Base-by-base conservation (phyloP, 148 eudicot genomes). In the Rhododendron ferrugineum region DNA sequence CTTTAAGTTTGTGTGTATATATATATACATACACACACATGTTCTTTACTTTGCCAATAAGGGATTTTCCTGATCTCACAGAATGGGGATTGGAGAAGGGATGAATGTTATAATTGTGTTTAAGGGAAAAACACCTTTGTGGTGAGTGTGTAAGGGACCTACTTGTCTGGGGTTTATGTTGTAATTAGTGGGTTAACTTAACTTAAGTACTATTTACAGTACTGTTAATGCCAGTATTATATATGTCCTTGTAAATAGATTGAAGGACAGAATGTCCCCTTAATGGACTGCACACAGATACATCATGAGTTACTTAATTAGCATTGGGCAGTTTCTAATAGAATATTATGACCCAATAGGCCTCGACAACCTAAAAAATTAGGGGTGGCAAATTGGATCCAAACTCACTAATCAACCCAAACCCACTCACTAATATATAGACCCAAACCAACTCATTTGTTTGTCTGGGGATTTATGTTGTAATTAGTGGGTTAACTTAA, bases 201-300 rank as follows among this genome's bases (percentile, higher is more conserved):
- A 88, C 88, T 47, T 83, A 84, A 78, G 50, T 85, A 81, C 46
- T 30, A 26, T 66, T 68, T 26, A 11, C 44, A 60, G 14, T 82
- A n/a, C n/a, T n/a, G 37, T 30, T 26, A 70, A 23, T 76, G 30
- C 34, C 7, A 52, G 8, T 20, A 78, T 85, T 16, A 68, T 56
- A 86, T 80, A 30, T 30, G 68, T 40, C 54, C 22, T 44, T 87
- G 92, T 87, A 86, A 78, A 81, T 90, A 49, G 10, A 81, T 88
- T 26, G 14, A 88, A 87, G 84, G 92, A 94, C 94, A 90, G 85
- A 81, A 86, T 92, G 97, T 94, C 88, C 91, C 97, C 97, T 92
- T 86, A 58, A 88, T 90, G 88, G 93, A 70, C 84, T 90, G 91
- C 90, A 92, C 54, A 68, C 54, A 70, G 85, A 87, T 86, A 84